Conservation (phyloP, 257 asterid genomes). For the Solanum dulcamara region DNA sequence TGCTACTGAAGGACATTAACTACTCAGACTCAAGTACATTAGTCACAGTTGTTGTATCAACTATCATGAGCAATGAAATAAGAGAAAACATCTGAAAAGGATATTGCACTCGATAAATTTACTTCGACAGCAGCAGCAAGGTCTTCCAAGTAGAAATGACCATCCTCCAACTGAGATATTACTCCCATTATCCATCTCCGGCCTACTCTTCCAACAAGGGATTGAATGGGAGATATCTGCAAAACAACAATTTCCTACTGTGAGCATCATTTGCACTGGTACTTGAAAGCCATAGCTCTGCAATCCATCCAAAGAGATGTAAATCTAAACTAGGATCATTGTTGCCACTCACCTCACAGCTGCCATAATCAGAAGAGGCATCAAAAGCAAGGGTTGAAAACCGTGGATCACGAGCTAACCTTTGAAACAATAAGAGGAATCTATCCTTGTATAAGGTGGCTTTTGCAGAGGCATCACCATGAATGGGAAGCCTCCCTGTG, state of each 20-base stretch:
- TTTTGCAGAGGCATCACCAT: conserved; percentile 91
- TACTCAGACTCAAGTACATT: not conserved
- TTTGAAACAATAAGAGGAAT: conserved; percentile 66
- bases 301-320: not conserved
- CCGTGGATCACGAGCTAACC: conserved; percentile 80
- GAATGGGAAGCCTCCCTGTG: conserved; percentile 57
- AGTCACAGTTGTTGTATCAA: not conserved
- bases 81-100: conserved; percentile 27
- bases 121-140: conserved; percentile 85
- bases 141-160: conserved; percentile 98
- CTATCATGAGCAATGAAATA: not conserved
- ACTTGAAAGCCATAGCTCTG: not conserved
- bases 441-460: conserved; percentile 71
- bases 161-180: conserved; percentile 97
- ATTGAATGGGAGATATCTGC: conserved; percentile 84
- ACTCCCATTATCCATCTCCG: conserved; percentile 93
- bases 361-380: conserved; percentile 55
- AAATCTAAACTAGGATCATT: not conserved
- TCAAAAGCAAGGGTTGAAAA: conserved; percentile 71
- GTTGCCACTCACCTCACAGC: conserved; percentile 60
- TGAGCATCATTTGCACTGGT: not conserved
- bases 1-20: not conserved
- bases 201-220: conserved; percentile 81
- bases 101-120: conserved; percentile 88
- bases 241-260: not conserved